Conservation (phyloP, 2,329 filamentous ascomycete genomes). For the Phyllosticta capitalensis region DNA sequence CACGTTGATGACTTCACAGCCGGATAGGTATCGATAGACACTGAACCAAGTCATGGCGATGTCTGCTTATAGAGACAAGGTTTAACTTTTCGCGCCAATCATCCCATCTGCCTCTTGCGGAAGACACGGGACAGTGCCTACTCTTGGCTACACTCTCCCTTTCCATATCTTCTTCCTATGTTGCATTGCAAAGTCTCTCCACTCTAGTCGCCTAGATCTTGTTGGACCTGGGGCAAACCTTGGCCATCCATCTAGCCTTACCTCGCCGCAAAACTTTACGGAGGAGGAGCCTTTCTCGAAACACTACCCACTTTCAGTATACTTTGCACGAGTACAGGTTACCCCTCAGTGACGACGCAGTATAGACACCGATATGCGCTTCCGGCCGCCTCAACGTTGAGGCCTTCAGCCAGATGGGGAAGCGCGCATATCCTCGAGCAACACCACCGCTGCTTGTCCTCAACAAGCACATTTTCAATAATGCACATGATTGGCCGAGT, state of each 20-base stretch:
- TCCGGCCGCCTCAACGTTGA: background rate
- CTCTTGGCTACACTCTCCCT: background rate
- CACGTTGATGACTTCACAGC: background rate
- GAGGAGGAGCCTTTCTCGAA: no score
- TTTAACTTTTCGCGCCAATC: background rate
- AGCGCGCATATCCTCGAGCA: background rate
- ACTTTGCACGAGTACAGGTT: background rate
- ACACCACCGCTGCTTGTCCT: background rate
- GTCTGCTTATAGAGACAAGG: background rate
- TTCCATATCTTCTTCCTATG: background rate
- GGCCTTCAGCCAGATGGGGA: background rate
- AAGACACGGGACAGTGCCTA: background rate
- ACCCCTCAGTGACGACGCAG: background rate
- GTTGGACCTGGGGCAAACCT: background rate
- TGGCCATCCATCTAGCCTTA: background rate
- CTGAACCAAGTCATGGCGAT: background rate
- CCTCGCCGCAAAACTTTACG: background rate
- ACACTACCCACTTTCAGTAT: background rate
- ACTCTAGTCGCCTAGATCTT: background rate
- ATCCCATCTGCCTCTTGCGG: background rate
- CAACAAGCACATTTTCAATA: background rate
- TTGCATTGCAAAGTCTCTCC: background rate
- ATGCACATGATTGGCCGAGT: background rate
- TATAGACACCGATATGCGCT: background rate
- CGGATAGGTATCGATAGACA: background rate